Evolutionary conservation across 1,284 basidiomycete genomes (phyloP).

Genomic region (Moesziomyces parantarcticus): DNA sequence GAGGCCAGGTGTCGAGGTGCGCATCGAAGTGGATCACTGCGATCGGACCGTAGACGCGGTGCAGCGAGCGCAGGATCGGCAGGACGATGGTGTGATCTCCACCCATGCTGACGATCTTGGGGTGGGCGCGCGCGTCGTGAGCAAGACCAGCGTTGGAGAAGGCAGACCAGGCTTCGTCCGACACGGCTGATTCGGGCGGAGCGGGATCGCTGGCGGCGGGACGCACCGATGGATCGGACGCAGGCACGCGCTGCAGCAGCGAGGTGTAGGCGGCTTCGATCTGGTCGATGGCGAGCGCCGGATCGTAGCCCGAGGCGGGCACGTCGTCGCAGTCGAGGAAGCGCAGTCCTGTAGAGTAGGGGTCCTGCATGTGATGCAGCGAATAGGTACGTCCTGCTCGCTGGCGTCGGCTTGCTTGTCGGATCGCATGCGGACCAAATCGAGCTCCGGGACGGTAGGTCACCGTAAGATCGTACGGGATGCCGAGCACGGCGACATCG

Average conservation of each 20-base stretch:
- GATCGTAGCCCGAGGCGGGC: conserved; percentile 45
- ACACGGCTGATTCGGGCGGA: conserved; percentile 13
- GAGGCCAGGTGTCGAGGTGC: conserved; percentile 75
- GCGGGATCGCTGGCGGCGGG: neutral
- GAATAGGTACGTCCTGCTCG: conserved; percentile 34
- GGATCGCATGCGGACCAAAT: conserved; percentile 49
- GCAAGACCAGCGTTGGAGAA: conserved; percentile 69
- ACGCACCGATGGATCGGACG: conserved; percentile 13
- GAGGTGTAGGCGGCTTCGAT: conserved; percentile 47
- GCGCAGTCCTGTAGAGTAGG: conserved; percentile 38
- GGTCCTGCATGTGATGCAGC: conserved; percentile 42
- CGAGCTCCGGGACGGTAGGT: conserved; percentile 50
- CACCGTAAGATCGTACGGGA: conserved; percentile 50
- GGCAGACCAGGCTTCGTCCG: conserved; percentile 44
- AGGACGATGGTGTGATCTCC: conserved; percentile 71
- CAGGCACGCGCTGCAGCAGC: conserved; percentile 27
- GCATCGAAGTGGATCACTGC: conserved; percentile 70
- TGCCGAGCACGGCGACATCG: conserved; percentile 54
- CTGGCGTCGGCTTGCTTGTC: conserved; percentile 45
- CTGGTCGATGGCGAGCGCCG: conserved; percentile 47
- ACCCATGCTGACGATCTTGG: conserved; percentile 69
- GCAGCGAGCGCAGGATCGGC: conserved; percentile 68
- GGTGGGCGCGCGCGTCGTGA: conserved; percentile 52
- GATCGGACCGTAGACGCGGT: conserved; percentile 69
- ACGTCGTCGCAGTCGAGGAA: conserved; percentile 56